phyloP scores from a whole-genome alignment of 202 grass and related monocot genomes.

The Brachypodium distachyon region DNA sequence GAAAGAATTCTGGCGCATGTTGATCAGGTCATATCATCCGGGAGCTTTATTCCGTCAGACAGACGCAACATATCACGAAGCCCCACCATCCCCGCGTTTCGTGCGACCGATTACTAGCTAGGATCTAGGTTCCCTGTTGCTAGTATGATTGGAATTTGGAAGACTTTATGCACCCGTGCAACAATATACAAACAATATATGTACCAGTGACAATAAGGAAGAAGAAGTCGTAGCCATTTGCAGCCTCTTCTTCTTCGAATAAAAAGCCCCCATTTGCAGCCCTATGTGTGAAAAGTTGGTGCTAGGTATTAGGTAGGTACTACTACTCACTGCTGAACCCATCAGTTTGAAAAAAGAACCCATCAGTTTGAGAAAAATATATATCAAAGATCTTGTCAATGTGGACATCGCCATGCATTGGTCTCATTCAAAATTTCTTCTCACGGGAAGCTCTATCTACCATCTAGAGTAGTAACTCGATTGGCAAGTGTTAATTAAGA shows the following conservation, averaged over 20 bases:
- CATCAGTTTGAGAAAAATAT: neutral
- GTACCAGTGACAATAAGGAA: neutral
- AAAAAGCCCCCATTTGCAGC: too few relatives aligned
- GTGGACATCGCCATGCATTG: neutral
- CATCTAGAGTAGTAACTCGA: neutral
- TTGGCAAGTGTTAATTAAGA: too few relatives aligned
- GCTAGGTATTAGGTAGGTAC: neutral
- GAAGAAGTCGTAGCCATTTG: slow-evolving; percentile 1
- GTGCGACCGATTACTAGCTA: neutral
- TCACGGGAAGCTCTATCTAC: neutral
- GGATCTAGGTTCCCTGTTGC: too few relatives aligned
- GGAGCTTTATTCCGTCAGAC: neutral
- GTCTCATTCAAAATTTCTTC: neutral
- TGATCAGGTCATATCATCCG: slow-evolving; percentile 13
- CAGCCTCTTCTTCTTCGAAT: too few relatives aligned
- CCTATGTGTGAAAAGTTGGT: neutral
- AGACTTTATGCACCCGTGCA: slow-evolving; percentile 23
- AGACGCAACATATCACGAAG: neutral
- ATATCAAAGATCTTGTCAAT: neutral
- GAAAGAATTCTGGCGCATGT: neutral
- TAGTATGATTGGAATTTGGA: slow-evolving; percentile 10
- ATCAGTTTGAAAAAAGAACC: neutral
- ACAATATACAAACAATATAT: neutral
- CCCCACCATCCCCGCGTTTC: neutral
- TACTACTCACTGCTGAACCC: neutral